Conservation (phyloP, 179 eudicot species). For the Beta lomatogona region DNA sequence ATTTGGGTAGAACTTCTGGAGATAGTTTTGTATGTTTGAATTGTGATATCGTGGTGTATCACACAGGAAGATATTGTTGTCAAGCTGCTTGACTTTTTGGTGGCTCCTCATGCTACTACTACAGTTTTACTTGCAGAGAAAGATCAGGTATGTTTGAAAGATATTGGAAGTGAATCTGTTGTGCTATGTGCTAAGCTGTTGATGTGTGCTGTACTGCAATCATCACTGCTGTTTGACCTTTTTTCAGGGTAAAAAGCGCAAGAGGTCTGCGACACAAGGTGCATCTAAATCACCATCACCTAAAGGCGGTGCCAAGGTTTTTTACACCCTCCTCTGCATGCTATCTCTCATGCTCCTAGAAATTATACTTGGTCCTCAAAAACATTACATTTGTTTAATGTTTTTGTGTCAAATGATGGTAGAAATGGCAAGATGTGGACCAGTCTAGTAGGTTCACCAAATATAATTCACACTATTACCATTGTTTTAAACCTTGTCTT, state of each 20-base stretch:
- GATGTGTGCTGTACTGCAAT: background rate
- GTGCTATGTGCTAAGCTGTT: background rate
- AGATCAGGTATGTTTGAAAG: conserved; percentile 63
- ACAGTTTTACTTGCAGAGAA: conserved; percentile 78
- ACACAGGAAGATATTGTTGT: conserved; percentile 74
- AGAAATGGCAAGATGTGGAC: background rate
- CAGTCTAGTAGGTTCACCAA: background rate
- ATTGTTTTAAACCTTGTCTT: background rate
- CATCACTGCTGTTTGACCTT: conserved; percentile 31
- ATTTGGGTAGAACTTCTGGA: conserved; percentile 5
- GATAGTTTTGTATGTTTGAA: conserved; percentile 12
- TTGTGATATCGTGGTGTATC: background rate
- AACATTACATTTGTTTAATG: background rate
- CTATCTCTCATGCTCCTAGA: background rate
- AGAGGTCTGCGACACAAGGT: conserved; percentile 49
- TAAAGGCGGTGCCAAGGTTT: conserved; percentile 73
- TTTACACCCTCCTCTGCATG: background rate
- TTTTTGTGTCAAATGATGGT: background rate
- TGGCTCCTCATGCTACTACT: conserved; percentile 84
- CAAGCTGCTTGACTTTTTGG: conserved; percentile 82
- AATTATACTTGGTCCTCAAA: background rate
- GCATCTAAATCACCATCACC: conserved; percentile 53
- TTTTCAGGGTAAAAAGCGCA: conserved; percentile 82
- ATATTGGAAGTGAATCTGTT: conserved; percentile 14
- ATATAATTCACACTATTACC: background rate